Conservation (phyloP, 257 asterid species). For the Solanum etuberosum region DNA sequence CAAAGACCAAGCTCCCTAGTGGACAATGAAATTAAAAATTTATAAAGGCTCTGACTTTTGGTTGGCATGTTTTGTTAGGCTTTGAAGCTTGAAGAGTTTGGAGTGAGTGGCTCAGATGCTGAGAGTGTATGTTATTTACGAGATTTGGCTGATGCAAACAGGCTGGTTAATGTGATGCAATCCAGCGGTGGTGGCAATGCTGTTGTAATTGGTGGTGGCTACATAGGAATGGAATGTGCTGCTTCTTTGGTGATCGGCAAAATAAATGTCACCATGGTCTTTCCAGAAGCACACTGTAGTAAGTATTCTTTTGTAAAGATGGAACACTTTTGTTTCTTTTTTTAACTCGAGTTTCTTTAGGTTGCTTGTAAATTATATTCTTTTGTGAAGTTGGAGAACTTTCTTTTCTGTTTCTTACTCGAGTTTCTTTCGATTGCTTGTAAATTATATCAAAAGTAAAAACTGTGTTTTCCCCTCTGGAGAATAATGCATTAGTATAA, state of each 20-base stretch:
- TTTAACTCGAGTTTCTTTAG: not conserved
- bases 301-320: conserved; percentile 15
- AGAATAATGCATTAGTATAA: not conserved
- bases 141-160: conserved; percentile 72
- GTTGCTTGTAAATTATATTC: not conserved
- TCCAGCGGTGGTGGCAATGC: conserved; percentile 65
- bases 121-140: conserved; percentile 70
- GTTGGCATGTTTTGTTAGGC: conserved; percentile 34
- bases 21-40: not conserved
- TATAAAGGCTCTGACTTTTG: conserved; percentile 3
- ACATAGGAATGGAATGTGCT: conserved; percentile 92
- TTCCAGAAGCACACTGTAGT: conserved; percentile 86
- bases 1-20: not conserved
- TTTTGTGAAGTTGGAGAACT: not conserved
- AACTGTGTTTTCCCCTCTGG: not conserved
- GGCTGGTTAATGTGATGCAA: conserved; percentile 54
- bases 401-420: not conserved
- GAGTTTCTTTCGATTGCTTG: not conserved
- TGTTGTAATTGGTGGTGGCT: conserved; percentile 85
- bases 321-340: not conserved
- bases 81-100: conserved; percentile 89
- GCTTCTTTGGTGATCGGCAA: conserved; percentile 80
- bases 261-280: conserved; percentile 72
- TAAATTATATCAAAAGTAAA: not conserved
- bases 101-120: conserved; percentile 70